Percentiles rank a stretch among this genome's conserved stretches.
phyloP scores from a whole-genome alignment of 257 asterid species.

The Solanum raphanifolium region DNA sequence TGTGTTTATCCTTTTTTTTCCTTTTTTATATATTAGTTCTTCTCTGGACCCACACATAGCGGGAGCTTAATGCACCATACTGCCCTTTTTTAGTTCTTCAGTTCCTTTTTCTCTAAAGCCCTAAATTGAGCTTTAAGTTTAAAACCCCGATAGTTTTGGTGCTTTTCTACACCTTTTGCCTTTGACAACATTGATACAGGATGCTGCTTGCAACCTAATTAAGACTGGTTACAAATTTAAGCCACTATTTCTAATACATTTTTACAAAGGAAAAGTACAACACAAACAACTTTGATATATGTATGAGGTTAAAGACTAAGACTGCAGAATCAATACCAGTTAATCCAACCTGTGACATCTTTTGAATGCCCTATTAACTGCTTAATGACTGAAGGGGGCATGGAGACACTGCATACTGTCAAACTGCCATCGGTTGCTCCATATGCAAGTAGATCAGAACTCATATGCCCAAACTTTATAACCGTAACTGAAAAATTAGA shows the following conservation, averaged over 20 bases:
- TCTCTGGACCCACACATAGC: not conserved
- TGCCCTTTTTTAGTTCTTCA: not conserved
- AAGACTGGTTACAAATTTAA: not conserved
- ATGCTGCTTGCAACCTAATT: not conserved
- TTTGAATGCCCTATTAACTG: constrained; percentile 83
- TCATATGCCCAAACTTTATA: constrained; percentile 88
- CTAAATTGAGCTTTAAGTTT: not conserved
- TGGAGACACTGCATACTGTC: constrained; percentile 68
- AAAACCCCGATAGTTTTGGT: not conserved
- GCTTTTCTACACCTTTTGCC: not conserved
- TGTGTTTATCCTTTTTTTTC: not conserved
- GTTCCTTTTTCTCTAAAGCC: not conserved
- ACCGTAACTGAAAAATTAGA: constrained; percentile 56
- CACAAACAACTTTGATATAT: not conserved
- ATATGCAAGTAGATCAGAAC: constrained; percentile 95
- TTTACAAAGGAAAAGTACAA: not conserved
- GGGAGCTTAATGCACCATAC: not conserved
- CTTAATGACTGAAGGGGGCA: constrained; percentile 62
- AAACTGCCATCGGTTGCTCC: constrained; percentile 98
- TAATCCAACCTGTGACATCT: constrained; percentile 96
- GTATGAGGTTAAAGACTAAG: constrained; percentile 11
- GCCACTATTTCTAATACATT: not conserved
- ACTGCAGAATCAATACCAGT: constrained; percentile 41
- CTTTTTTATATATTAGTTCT: not conserved
- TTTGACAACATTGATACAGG: not conserved